Evolutionary conservation across 805 yeast species (phyloP), one percentile per base, ranked within the genome.

Genomic region (Ogataea polymorpha): DNA sequence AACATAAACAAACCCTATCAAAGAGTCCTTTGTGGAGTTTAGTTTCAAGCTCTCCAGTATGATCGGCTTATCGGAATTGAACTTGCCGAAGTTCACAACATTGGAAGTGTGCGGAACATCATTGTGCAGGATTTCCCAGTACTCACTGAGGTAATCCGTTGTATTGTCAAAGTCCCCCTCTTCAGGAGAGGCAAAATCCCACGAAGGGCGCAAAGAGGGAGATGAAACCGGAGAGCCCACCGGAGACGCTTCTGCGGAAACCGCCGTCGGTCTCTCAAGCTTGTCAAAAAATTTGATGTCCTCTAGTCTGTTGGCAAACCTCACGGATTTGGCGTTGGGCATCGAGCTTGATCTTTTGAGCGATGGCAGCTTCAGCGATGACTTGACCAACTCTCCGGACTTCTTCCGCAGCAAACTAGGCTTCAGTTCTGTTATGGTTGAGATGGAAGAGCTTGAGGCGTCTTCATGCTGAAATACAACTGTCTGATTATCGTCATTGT

Each of bases 251-350:
- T 76, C 78, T 37, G 69, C 65, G 0, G 85, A 79, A n/a, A 82
- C 83, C 2, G 83, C 72, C 9, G 71, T 68, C 23, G 89, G 88
- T 47, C 74, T 75, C 36, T 76, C 81, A 20, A 63, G 59, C 31
- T 79, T 80, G 51, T 79, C 77, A 55, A 83, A 82, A 53, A 76
- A 75, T 58, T 82, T 82, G 41, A 83, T 73, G 29, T 78, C 78
- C 39, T 78, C 80, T 43, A 82, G 64, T 36, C 75, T 66, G 5
- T 74, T 58, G 1, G 87, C 85, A 59, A 82, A 82, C 39, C 86
- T 65, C 30, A 82, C 89, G 6, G 77, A 74, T 56, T 80, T 81
- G 10, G 65, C 48, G 42, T 62, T 62, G 14, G 82, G 86, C 55
- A 81, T 72, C 0, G 82, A 70, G 49, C 56, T 67, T 41, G 62